Base-by-base conservation (phyloP, 148 eudicot genomes). In the Nyssa sinensis region DNA sequence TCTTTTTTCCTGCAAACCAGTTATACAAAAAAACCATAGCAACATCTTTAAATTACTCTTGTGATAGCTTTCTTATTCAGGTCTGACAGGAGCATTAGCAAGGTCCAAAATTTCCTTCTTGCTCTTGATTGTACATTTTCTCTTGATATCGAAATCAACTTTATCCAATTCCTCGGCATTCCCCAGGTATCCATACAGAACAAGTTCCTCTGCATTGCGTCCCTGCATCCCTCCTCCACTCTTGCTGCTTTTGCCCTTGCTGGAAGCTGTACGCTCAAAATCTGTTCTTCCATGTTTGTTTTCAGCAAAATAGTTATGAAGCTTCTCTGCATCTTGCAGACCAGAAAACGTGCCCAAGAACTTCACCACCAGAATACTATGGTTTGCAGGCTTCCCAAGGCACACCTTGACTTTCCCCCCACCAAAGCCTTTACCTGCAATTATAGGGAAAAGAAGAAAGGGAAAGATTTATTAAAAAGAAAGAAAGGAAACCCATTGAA, bases 261-360 rank as follows among this genome's bases (percentile, higher is more conserved):
- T 49, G 3, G 80, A 69, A 69, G 72, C 55, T 34, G 70, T 79
- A 58, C 31, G 60, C 31, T 71, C 79, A 67, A 82, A 80, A 67
- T 80, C 82, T 34, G 24, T 62, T 80, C 89, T 81, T 37, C 89
- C 89, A 74, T 62, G 80, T 39, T 75, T 62, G 49, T 73, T 77
- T 16, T 81, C 83, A 12, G 68, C 67, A 73, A 86, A 86, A 61
- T 81, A 72, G 3, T 79, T 74, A 65, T 86, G 83, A 57, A 86
- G 87, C 78, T 73, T 86, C 69, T 86, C 87, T 34, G 87, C 85
- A 51, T 86, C 85, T 73, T 86, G 87, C 24, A 86, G 51, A 29
- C 87, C 87, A 62, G 87, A 65, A 66, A 84, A 81, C 11, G 89
- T 86, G 44, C 87, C 85, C 85, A 86, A 77, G 78, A 86, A 86